Evolutionary conservation across 441 rosid genomes (phyloP), one percentile per base, ranked within the genome.

Genomic region (Adansonia gregorii): DNA sequence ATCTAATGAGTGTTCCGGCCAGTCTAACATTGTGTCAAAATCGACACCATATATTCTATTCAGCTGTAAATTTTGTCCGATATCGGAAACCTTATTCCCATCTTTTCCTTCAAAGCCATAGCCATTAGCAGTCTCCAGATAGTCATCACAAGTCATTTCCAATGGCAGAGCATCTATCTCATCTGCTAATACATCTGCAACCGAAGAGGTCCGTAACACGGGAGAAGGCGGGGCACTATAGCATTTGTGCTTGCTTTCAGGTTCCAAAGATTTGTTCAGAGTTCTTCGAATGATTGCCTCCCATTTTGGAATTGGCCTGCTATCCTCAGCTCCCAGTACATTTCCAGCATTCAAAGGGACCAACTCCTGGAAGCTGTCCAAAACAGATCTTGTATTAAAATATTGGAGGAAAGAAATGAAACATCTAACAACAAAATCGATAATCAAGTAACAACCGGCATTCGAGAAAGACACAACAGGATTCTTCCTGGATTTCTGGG

Each of bases 301-400:
- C 99, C 99, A 97, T 82, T 85, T 92, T 0, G 85, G 89, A 79
- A 97, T 97, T 6, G 98, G 98, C 76, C 91, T 86, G 79, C 74
- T 81, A 67, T 94, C 97, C 87, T 97, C 99, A 56, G 98, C 97
- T 76, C 99, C 99, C 8, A 97, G 86, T 45, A 97, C 97, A 71
- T 97, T 97, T 55, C 96, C 99, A 24, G 99, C 98, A 87, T 82
- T 97, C 89, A 97, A 67, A 39, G 99, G 98, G 72, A 97, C 99
- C 14, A 97, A 94, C 89, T 97, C 99, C 79, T 97, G 98, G 81
- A 97, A 93, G 74, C 99, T 97, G 82, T 39, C 46, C 64, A 70
- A 70, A 43, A 31, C 63, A 66, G 69, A 69, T 43, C 7, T 11
- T 66, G 54, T 14, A 58, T 49, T 46, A 61, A 14, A 73, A 81